Conservation (phyloP, 306 rosid genomes). For the Cicer chorassanicum region DNA sequence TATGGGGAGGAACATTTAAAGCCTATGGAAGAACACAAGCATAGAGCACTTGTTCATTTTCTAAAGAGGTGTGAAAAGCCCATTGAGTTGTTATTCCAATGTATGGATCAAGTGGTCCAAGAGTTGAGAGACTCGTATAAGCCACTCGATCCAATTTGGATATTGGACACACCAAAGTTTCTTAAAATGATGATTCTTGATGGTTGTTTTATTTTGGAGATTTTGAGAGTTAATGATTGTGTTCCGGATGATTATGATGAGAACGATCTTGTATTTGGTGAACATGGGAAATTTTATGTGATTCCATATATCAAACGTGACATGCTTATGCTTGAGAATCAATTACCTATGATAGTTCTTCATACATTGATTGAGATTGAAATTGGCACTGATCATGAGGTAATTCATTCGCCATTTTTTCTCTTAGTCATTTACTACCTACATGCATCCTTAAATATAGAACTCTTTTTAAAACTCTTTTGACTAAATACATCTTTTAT, state of each 20-base stretch:
- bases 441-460: no score
- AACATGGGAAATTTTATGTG: slow-evolving; percentile 51
- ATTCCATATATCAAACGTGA: slow-evolving; percentile 52
- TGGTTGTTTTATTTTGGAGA: slow-evolving; percentile 65
- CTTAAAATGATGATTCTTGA: slow-evolving; percentile 57
- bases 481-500: no score
- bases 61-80: slow-evolving; percentile 40
- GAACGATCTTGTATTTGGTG: slow-evolving; percentile 58
- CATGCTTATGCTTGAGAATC: slow-evolving; percentile 74
- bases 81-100: slow-evolving; percentile 1
- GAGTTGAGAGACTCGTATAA: slow-evolving; percentile 49
- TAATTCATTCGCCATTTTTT: not conserved
- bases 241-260: slow-evolving; percentile 43
- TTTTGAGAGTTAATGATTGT: not conserved
- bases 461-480: no score
- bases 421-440: no score
- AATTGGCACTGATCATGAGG: not conserved
- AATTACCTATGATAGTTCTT: slow-evolving; percentile 56
- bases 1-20: not conserved
- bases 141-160: slow-evolving; percentile 49
- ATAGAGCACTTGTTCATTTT: slow-evolving; percentile 51
- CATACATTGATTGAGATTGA: slow-evolving; percentile 45
- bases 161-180: slow-evolving; percentile 17
- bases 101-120: slow-evolving; percentile 40
- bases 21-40: slow-evolving; percentile 59